Evolutionary conservation across 1,284 basidiomycete genomes (phyloP), one percentile per base, ranked within the genome.

Genomic region (Naganishia liquefaciens): DNA sequence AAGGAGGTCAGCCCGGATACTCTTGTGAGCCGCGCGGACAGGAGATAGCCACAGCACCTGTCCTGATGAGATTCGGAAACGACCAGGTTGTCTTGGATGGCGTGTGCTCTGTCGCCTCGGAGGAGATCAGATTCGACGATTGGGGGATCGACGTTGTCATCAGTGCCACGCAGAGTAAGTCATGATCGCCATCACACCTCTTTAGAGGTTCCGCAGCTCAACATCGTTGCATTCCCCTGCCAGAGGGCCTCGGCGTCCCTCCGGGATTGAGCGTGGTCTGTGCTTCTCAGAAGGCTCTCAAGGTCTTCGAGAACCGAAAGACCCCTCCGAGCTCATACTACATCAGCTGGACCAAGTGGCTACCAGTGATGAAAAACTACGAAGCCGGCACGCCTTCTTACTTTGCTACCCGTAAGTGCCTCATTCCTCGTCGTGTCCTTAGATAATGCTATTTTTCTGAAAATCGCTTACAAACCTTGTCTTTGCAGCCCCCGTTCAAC

Each of bases 51-150:
- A 25, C 2, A 19, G 9, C n/a, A 27, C n/a, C 21, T 37, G 9
- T 9, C 19, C 21, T 39, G 47, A 25, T 11, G 23, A 39, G 25
- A 6, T 40, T 25, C 13, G 13, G 1, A 27, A 4, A 21, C 43
- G 43, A 54, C n/a, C 60, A 85, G 87, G 81, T 97, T 62, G 83
- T 92, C 23, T 82, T 95, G 65, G 95, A 99, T 76, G 92, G 87
- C 47, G 96, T 99, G 33, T 99, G 96, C 81, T 88, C 93, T 7
- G 93, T 98, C 15, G 95, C 90, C 0, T 93, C 89, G 71, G 95
- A 99, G 78, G 93, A 98, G 79, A 95, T 99, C 73, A 86, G 84
- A 64, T 88, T 97, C 82, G 95, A 98, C 72, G 88, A 86, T 19
- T 99, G 95, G 96, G 87, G 86, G 30, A 83, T 99, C 65, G 96